These are phyloP conservation scores for Phialemoniopsis sp. DNA, from an alignment of 2,329 filamentous ascomycete genomes.

Conservation along the genomic window DNA sequence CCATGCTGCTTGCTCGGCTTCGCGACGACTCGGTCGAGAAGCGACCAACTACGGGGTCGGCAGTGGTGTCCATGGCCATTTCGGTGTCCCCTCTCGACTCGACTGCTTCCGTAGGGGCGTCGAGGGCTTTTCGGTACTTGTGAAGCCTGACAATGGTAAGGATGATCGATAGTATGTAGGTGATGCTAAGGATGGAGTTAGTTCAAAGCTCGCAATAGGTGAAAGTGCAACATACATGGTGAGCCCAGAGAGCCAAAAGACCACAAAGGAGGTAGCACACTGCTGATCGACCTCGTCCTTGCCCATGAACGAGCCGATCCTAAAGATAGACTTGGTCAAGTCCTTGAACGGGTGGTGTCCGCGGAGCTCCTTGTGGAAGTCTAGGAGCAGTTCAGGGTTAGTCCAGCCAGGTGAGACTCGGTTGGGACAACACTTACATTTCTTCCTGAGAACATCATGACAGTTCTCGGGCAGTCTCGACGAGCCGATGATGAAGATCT, in stretches of 20 bases:
- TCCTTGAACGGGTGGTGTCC: no score
- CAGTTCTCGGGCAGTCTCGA: constrained; percentile 10
- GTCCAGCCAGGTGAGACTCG: not conserved
- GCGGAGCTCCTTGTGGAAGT: no score
- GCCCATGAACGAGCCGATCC: not conserved
- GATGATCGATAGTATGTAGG: constrained; percentile 10
- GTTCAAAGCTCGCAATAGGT: not conserved
- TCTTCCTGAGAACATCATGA: constrained; percentile 8
- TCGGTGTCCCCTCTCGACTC: no score
- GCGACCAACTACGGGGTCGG: no score
- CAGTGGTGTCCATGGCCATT: no score
- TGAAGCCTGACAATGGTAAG: constrained; percentile 2
- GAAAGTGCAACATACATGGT: constrained; percentile 10
- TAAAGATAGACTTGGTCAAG: no score
- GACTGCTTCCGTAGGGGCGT: no score
- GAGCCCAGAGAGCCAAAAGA: constrained; percentile 10
- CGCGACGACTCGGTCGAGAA: no score
- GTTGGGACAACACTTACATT: constrained; percentile 5
- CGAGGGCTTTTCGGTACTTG: not conserved
- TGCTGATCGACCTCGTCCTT: constrained; percentile 9
- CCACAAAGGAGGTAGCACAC: constrained; percentile 9
- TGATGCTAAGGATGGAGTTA: constrained; percentile 7
- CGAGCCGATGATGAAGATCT: constrained; percentile 11
- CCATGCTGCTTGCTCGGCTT: no score
- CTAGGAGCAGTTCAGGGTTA: not conserved